A percentile compares a stretch with the other conserved stretches of the same genome.
phyloP scores from a whole-genome alignment of 176 grass and related monocot genomes.

The Aegilops longissima region DNA sequence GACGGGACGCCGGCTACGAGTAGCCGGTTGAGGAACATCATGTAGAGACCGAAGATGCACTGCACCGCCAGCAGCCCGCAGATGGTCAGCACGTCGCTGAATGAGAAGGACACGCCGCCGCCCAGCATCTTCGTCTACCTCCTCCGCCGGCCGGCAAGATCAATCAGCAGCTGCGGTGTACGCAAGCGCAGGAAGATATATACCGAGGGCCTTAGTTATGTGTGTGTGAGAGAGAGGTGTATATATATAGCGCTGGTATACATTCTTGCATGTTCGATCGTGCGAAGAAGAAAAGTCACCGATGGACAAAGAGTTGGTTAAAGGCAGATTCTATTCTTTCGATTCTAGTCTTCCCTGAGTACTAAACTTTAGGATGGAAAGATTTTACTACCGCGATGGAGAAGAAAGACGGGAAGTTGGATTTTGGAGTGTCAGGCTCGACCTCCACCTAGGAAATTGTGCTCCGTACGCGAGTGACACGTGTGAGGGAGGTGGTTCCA shows the following conservation, averaged over 20 bases:
- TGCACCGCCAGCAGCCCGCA: constrained; percentile 47
- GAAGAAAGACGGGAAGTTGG: neutral
- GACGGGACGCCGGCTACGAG: constrained; percentile 43
- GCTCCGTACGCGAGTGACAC: neutral
- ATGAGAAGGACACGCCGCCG: neutral
- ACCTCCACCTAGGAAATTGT: constrained; percentile 10
- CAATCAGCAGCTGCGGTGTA: neutral
- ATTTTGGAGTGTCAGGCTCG: neutral
- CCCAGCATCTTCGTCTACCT: neutral
- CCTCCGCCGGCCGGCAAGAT: neutral
- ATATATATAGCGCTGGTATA: too few relatives aligned
- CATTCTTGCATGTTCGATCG: neutral
- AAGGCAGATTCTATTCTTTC: too few relatives aligned
- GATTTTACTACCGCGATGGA: neutral
- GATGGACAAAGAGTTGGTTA: neutral
- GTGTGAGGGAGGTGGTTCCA: neutral
- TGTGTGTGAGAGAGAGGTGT: neutral
- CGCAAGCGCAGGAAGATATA: neutral
- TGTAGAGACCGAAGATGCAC: constrained; percentile 41
- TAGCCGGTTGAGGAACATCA: constrained; percentile 48
- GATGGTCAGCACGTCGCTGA: constrained; percentile 37
- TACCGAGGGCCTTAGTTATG: neutral
- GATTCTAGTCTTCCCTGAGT: too few relatives aligned
- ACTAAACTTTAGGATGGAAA: neutral
- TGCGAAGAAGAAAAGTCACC: neutral